Base-by-base conservation (phyloP, 2,329 filamentous ascomycete genomes). In the Cytospora leucostoma region DNA sequence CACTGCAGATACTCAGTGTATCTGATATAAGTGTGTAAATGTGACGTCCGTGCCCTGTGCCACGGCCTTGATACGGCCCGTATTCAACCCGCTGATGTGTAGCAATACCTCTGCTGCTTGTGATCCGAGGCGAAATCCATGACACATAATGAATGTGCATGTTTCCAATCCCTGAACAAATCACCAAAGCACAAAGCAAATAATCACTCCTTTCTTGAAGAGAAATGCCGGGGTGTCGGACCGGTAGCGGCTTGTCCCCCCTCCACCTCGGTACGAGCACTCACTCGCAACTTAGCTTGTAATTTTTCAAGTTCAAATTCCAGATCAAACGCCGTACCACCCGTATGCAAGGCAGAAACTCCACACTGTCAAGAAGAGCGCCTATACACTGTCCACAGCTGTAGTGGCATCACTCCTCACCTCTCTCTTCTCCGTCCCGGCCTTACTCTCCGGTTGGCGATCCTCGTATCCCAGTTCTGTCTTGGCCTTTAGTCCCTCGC, bases 401-500 rank as follows among this genome's bases (percentile, higher is more conserved):
- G 64, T 66, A 11, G 64, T 64, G 11, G 51, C 51, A n/a, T 66
- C 61, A 34, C 61, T 64, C 35, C 59, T 66, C 53, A 62, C 62
- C 59, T 52, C 55, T 19, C 35, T 33, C 56, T 64, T 64, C 50
- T 59, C 61, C 19, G 56, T 58, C 27, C 54, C 64, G 15, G 59
- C 37, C 56, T 53, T 59, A 56, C 59, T 53, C 8, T 21, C n/a
- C 7, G 62, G 64, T 67, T 70, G 71, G 62, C 72, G 72, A 50
- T 68, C 68, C 51, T 72, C 67, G 47, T 74, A 71, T 27, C 70
- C 69, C 19, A 72, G 66, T 64, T 72, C 70, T 4, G 72, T 70
- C 70, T 70, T 77, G 72, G 61, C 78, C 73, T n/a, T 73, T 71
- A 71, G 76, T 59, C 64, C 82, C 73, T 70, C 78, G 56, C 73